Percentiles rank a stretch among this genome's conserved stretches.
phyloP scores from a whole-genome alignment of 83 land plant genomes.

The Picea mariana region DNA sequence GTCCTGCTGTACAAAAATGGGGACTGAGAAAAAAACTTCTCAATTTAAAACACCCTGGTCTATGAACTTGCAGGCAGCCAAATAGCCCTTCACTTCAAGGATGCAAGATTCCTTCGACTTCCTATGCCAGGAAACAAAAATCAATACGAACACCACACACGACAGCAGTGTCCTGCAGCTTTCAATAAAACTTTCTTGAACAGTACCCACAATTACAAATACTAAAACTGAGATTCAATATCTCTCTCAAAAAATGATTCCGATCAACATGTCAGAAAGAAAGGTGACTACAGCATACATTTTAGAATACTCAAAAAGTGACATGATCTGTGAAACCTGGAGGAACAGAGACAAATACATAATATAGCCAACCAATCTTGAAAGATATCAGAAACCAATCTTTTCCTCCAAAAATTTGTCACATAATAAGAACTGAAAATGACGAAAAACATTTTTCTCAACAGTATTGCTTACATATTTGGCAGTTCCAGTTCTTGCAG shows the following conservation, averaged over 20 bases:
- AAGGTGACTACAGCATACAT: not conserved
- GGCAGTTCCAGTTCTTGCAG: not conserved
- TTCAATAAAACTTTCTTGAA: not conserved
- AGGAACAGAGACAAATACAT: not conserved
- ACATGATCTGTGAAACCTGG: not conserved
- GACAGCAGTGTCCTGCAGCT: not conserved
- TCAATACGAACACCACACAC: not conserved
- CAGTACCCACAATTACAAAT: not conserved
- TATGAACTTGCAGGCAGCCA: not conserved
- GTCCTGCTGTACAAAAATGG: no score
- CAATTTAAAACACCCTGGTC: no score
- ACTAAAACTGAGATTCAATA: no score
- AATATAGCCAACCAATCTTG: not conserved
- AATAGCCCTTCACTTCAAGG: not conserved
- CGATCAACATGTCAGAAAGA: not conserved
- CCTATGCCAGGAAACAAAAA: not conserved
- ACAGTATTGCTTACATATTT: not conserved
- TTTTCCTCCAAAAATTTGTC: not conserved
- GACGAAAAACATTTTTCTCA: not conserved
- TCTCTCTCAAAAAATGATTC: not conserved
- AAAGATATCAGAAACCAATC: not conserved
- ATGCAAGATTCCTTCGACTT: not conserved
- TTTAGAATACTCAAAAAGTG: not conserved
- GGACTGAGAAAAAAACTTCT: no score
- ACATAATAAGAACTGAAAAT: not conserved